Evolutionary conservation across 2,329 filamentous ascomycete species (phyloP).

Genomic region (Neurospora sp.): DNA sequence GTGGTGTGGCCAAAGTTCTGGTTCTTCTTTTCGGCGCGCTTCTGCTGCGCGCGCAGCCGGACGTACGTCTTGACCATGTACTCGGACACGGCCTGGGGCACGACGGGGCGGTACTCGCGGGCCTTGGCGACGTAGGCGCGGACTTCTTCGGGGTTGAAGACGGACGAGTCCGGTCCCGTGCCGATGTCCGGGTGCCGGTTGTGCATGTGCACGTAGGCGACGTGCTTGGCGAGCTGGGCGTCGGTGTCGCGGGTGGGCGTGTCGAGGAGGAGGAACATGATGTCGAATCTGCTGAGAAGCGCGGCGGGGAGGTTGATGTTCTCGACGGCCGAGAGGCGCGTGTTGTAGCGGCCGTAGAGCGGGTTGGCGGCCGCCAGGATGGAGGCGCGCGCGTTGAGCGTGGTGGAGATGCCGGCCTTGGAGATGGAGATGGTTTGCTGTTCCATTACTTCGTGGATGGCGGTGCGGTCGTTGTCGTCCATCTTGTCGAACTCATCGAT

Average conservation of each 20-base stretch:
- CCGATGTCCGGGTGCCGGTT: conserved; percentile 75
- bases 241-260: conserved; percentile 83
- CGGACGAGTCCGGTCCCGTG: conserved; percentile 37
- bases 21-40: conserved; percentile 77
- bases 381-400: conserved; percentile 88
- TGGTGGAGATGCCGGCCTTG: conserved; percentile 61
- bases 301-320: conserved; percentile 99
- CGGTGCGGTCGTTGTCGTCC: conserved; percentile 73
- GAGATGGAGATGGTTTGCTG: conserved; percentile 81
- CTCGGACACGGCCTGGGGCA: conserved; percentile 78
- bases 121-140: conserved; percentile 93
- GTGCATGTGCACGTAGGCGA: conserved; percentile 95
- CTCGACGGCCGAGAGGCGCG: conserved; percentile 90
- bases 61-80: conserved; percentile 98
- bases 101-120: conserved; percentile 75
- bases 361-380: conserved; percentile 96
- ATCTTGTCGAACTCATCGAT: conserved; percentile 88
- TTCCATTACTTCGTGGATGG: conserved; percentile 83
- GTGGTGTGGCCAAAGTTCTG: conserved; percentile 92
- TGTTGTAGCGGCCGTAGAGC: conserved; percentile 96
- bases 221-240: conserved; percentile 89
- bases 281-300: conserved; percentile 37
- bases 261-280: conserved; percentile 94
- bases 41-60: conserved; percentile 82
- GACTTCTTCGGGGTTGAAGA: conserved; percentile 88